phyloP scores from a whole-genome alignment of 768 basidiomycete genomes.

The Tylopilus cervinicoccineus region DNA sequence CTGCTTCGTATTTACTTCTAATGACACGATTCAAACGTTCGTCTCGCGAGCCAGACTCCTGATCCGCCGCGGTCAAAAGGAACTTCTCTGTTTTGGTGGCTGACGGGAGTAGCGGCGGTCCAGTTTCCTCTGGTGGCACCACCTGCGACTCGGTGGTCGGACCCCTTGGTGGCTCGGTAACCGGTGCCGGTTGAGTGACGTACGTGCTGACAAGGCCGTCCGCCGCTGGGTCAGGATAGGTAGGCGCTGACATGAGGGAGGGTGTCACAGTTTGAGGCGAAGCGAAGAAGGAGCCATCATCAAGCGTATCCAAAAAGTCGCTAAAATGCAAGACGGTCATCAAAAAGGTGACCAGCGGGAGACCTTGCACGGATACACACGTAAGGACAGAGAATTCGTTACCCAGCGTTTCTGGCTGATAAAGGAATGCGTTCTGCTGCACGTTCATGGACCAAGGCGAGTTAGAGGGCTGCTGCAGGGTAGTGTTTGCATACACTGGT shows the following conservation, averaged over 20 bases:
- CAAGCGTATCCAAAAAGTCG: conserved; percentile 85
- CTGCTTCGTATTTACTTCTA: conserved; percentile 94
- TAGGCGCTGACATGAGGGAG: conserved; percentile 43
- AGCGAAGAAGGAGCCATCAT: conserved; percentile 78
- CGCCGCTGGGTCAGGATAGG: conserved; percentile 17
- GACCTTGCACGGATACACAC: conserved; percentile 35
- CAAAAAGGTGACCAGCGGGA: neutral
- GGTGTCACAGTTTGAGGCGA: conserved; percentile 48
- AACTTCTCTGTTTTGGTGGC: conserved; percentile 85
- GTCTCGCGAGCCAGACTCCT: conserved; percentile 85
- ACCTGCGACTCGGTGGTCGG: conserved; percentile 20
- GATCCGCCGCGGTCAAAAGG: conserved; percentile 91
- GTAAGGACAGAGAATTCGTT: conserved; percentile 82
- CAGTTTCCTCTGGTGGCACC: conserved; percentile 36
- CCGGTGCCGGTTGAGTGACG: conserved; percentile 9
- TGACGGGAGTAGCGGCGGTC: conserved; percentile 57
- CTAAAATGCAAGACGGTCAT: conserved; percentile 34
- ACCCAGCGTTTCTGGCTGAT: conserved; percentile 70
- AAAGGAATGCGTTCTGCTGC: conserved; percentile 52
- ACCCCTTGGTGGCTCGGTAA: conserved; percentile 21
- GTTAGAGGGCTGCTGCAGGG: conserved; percentile 27
- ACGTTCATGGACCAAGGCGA: conserved; percentile 54
- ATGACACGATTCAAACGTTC: conserved; percentile 90
- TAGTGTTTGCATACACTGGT: conserved; percentile 19
- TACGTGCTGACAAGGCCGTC: conserved; percentile 14